These are phyloP conservation scores for Chaetomium globosum DNA, from an alignment of 2,329 filamentous ascomycete species.

Conservation along the genomic window DNA sequence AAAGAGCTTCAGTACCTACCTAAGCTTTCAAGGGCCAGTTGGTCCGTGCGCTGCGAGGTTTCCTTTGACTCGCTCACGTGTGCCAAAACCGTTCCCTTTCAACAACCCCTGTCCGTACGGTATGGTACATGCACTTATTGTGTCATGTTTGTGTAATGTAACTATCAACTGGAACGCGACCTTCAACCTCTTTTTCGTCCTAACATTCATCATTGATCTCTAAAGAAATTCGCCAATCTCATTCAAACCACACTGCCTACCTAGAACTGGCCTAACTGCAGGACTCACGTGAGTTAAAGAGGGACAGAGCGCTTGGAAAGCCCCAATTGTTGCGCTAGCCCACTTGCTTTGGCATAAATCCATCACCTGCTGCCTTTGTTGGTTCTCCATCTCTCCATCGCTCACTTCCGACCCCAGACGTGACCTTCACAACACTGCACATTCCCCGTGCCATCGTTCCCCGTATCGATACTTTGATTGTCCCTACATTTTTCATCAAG, in stretches of 20 bases:
- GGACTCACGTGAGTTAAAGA: slow-evolving; percentile 14
- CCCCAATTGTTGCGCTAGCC: slow-evolving; percentile 26
- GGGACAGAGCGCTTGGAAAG: slow-evolving; percentile 15
- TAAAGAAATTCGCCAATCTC: neutral
- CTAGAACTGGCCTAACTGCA: neutral
- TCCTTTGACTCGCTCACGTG: neutral
- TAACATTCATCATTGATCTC: neutral
- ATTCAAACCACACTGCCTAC: neutral
- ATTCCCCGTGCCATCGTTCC: neutral
- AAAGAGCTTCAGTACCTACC: slow-evolving; percentile 27
- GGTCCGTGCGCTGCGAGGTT: slow-evolving; percentile 17
- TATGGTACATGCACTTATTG: neutral
- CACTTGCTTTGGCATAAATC: slow-evolving; percentile 21
- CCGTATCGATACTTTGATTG: slow-evolving; percentile 13
- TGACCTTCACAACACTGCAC: slow-evolving; percentile 17
- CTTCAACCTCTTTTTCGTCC: neutral
- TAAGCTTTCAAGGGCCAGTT: slow-evolving; percentile 15
- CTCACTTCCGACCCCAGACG: slow-evolving; percentile 6
- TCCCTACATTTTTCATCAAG: neutral
- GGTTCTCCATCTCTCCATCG: neutral
- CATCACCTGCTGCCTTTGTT: slow-evolving; percentile 7
- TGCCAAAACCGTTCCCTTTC: neutral
- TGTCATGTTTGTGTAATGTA: neutral
- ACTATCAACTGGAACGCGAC: neutral
- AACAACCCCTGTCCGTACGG: neutral